phyloP scores from a whole-genome alignment of 768 basidiomycete species.

The Gymnopilus junonius region DNA sequence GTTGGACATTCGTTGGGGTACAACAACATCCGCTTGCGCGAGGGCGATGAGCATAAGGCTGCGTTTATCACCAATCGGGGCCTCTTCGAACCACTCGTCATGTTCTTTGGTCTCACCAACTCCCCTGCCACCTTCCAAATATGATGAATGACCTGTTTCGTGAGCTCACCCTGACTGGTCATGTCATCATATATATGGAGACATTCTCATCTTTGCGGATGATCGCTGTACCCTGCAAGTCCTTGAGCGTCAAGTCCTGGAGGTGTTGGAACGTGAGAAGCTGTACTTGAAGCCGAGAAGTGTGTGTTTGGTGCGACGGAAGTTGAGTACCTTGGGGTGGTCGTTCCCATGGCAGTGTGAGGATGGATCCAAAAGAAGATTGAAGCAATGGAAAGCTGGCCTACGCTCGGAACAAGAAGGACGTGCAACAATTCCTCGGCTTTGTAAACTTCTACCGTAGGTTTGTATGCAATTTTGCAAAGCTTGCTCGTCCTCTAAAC shows the following conservation, averaged over 20 bases:
- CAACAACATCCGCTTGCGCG: conserved; percentile 37
- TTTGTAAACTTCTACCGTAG: background rate
- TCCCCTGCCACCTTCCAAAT: background rate
- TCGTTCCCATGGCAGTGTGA: background rate
- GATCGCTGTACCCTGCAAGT: conserved; percentile 17
- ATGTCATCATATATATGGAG: conserved; percentile 24
- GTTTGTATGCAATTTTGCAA: conserved; percentile 33
- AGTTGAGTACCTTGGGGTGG: background rate
- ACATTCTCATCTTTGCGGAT: conserved; percentile 29
- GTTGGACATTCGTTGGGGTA: conserved; percentile 45
- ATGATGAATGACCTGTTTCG: conserved; percentile 3
- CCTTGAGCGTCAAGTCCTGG: conserved; percentile 10
- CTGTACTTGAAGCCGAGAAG: conserved; percentile 22
- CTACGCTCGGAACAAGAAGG: conserved; percentile 22
- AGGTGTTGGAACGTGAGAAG: background rate
- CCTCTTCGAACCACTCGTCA: conserved; percentile 37
- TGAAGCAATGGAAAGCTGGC: conserved; percentile 33
- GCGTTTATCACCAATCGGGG: conserved; percentile 24
- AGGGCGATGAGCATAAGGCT: conserved; percentile 38
- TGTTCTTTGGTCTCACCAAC: conserved; percentile 41
- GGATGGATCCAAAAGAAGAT: conserved; percentile 24
- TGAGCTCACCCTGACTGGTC: background rate
- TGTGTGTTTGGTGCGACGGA: background rate
- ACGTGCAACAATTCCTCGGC: conserved; percentile 28
- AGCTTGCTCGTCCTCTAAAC: conserved; percentile 28